A percentile compares a stretch with the other conserved stretches of the same genome.
Conservation (phyloP, 2,329 filamentous ascomycete species). For the Penicillium janthinellum region DNA sequence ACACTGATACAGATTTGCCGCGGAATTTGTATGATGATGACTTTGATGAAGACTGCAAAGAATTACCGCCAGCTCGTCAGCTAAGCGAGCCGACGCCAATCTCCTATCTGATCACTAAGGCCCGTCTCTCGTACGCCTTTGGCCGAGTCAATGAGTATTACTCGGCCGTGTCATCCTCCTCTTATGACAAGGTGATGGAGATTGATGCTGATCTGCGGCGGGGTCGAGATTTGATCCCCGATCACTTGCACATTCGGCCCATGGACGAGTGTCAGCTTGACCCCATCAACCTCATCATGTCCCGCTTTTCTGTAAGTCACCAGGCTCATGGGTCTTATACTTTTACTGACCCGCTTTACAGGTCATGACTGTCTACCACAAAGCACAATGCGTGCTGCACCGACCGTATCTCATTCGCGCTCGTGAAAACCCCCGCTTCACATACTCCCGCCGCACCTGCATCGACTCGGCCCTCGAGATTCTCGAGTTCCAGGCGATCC, state of each 20-base stretch:
- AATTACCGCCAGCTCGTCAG: constrained; percentile 60
- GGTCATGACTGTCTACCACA: constrained; percentile 82
- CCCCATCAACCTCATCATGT: constrained; percentile 69
- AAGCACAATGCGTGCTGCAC: constrained; percentile 86
- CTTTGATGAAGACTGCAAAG: constrained; percentile 58
- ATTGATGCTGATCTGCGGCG: constrained; percentile 61
- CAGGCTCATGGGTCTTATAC: neutral
- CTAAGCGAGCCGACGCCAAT: constrained; percentile 60
- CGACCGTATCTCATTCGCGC: constrained; percentile 81
- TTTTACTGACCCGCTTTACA: constrained; percentile 22
- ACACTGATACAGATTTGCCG: constrained; percentile 64
- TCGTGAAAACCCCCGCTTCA: constrained; percentile 76
- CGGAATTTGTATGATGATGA: constrained; percentile 67
- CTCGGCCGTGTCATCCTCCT: constrained; percentile 45
- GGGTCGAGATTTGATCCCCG: constrained; percentile 68
- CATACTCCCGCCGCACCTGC: constrained; percentile 78
- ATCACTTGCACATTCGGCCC: constrained; percentile 74
- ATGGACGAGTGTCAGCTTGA: constrained; percentile 75
- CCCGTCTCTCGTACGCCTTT: constrained; percentile 45
- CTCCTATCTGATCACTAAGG: constrained; percentile 53
- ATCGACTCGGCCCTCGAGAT: constrained; percentile 85
- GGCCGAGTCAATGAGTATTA: constrained; percentile 48
- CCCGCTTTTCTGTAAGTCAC: constrained; percentile 66
- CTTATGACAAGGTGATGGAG: constrained; percentile 64
- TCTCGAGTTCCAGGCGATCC: constrained; percentile 72